Base-by-base conservation (phyloP, 225 moss, liverwort and hornwort species). In the Antitrichia curtipendula region DNA sequence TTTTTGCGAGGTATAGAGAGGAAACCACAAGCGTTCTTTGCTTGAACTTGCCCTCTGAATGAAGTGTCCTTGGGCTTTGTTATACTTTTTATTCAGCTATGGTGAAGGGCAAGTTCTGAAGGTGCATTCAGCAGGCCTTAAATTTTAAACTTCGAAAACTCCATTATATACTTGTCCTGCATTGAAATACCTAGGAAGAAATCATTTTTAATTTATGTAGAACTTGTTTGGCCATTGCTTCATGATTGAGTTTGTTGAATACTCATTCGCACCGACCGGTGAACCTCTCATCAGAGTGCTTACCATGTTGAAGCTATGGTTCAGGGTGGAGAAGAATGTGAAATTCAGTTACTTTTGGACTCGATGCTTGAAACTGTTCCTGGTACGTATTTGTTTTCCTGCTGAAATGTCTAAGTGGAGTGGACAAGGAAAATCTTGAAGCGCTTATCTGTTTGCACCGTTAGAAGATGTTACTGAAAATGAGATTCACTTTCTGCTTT, bases 281-380 rank as follows among this genome's bases (percentile, higher is more conserved):
- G 65, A 82, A 59, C 68, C 70, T 78, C 74, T 50, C 66, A 61
- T 75, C 36, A 52, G 66, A 80, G 81, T 87, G 49, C 82, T 90
- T 11, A 86, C 58, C 57, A 71, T 82, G 54, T 84, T 75, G 80
- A 84, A 87, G 28, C 60, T 70, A 12, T 84, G 81, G 76, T 90
- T 73, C 96, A 99, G 96, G 86, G 81, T 97, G 84, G 98, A 99
- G 94, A 99, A 99, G 94, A 94, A 99, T 86, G 95, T 99, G 82
- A 89, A 91, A 58, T 80, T 97, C 83, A 97, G 94, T 90, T 99
- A 99, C 84, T 99, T 99, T 80, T 97, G 98, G 98, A 95, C 95
- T 65, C 94, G 98, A 62, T 97, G 96, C 89, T 47, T 94, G 70
- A 94, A 94, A 83, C 84, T 94, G 38, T 93, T 94, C 75, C 63